phyloP scores from a whole-genome alignment of 1,284 basidiomycete genomes.

The Tremellales sp. region DNA sequence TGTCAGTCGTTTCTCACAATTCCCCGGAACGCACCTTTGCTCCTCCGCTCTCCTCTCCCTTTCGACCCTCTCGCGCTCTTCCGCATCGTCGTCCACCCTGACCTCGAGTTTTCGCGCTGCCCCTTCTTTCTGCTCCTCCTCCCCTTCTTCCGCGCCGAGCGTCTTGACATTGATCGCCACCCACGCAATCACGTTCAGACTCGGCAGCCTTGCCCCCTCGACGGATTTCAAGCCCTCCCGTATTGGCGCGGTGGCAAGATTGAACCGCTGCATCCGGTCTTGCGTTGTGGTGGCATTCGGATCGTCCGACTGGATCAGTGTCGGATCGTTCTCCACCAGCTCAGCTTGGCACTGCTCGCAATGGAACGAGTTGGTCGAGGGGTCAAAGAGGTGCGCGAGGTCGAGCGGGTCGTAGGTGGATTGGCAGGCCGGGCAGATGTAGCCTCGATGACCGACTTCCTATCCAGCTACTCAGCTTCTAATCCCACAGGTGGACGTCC shows the following conservation, averaged over 20 bases:
- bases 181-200: slow-evolving; percentile 43
- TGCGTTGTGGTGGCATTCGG: slow-evolving; percentile 70
- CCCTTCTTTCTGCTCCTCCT: slow-evolving; percentile 58
- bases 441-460: slow-evolving; percentile 95
- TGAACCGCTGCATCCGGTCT: slow-evolving; percentile 93
- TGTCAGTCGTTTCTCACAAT: slow-evolving; percentile 1
- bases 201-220: slow-evolving; percentile 57
- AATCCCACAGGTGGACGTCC: slow-evolving; percentile 10
- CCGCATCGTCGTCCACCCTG: slow-evolving; percentile 72
- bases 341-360: slow-evolving; percentile 65
- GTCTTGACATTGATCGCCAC: slow-evolving; percentile 41
- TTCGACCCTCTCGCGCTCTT: slow-evolving; percentile 70
- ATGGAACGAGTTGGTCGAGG: slow-evolving; percentile 25
- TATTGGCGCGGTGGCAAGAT: slow-evolving; percentile 82
- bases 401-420: slow-evolving; percentile 83
- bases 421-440: slow-evolving; percentile 86
- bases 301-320: slow-evolving; percentile 10
- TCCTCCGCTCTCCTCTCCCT: slow-evolving; percentile 67
- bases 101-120: slow-evolving; percentile 61
- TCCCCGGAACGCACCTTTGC: slow-evolving; percentile 54
- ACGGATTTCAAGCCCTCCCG: slow-evolving; percentile 81
- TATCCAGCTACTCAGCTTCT: slow-evolving; percentile 39
- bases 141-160: slow-evolving; percentile 66
- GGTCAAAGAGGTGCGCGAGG: slow-evolving; percentile 68
- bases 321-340: slow-evolving; percentile 77